Evolutionary conservation across 1,284 basidiomycete genomes (phyloP).

Genomic region (Macrocystidia cucumis): DNA sequence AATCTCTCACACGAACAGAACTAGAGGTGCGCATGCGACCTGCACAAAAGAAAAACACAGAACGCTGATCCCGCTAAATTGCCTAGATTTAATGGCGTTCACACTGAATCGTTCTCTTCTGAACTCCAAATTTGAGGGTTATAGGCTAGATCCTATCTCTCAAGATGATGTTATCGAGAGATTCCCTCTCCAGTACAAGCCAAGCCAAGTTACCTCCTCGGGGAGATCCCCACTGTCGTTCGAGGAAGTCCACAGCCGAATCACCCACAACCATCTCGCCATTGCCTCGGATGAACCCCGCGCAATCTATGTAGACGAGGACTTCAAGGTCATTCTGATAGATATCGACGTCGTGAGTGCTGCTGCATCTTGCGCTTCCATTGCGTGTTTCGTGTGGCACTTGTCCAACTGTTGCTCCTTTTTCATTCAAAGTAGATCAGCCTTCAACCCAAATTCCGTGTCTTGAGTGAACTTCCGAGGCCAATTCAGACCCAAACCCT

Average conservation of each 20-base stretch:
- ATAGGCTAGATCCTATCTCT: conserved; percentile 58
- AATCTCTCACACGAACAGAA: too few relatives aligned
- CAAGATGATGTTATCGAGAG: conserved; percentile 47
- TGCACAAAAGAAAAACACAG: too few relatives aligned
- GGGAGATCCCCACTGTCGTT: conserved; percentile 58
- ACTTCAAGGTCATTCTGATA: conserved; percentile 58
- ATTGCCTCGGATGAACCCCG: conserved; percentile 37
- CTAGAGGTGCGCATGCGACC: too few relatives aligned
- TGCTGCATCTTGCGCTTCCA: conserved; percentile 3
- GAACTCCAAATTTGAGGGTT: conserved; percentile 83
- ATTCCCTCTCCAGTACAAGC: conserved; percentile 41
- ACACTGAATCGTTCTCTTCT: conserved; percentile 33
- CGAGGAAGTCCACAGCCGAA: conserved; percentile 77
- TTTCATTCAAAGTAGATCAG: conserved; percentile 36
- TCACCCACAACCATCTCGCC: conserved; percentile 79
- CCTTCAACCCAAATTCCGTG: conserved; percentile 43
- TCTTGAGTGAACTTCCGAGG: conserved; percentile 54
- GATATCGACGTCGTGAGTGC: conserved; percentile 41
- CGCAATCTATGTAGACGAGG: conserved; percentile 66
- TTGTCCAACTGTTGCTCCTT: too few relatives aligned
- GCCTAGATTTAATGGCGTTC: too few relatives aligned
- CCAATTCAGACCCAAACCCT: conserved; percentile 31
- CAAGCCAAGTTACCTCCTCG: conserved; percentile 56
- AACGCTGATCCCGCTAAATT: too few relatives aligned
- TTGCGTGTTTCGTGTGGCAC: conserved; percentile 6